These are phyloP conservation scores for Lichtheimia ornata DNA, from an alignment of 371 early-diverging fungal genomes.

Conservation along the genomic window DNA sequence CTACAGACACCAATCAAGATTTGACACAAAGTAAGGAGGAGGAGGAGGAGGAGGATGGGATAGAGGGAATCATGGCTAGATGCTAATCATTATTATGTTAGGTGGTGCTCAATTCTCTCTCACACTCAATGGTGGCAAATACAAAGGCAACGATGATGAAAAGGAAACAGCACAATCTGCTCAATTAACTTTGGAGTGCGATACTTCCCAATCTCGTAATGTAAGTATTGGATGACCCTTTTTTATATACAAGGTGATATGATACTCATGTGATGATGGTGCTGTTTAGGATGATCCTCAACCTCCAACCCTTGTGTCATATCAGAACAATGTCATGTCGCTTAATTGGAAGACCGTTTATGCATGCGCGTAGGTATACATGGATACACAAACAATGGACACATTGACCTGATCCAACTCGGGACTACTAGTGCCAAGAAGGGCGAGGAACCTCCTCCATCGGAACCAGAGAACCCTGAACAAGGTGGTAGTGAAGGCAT, in stretches of 20 bases:
- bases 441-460: slow-evolving; percentile 22
- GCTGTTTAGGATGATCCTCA: slow-evolving; percentile 26
- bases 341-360: slow-evolving; percentile 49
- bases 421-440: slow-evolving; percentile 18
- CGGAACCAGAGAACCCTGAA: slow-evolving; percentile 14
- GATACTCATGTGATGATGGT: not conserved
- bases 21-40: slow-evolving; percentile 20
- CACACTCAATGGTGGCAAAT: slow-evolving; percentile 19
- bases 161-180: slow-evolving; percentile 11
- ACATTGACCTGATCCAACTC: too few relatives aligned
- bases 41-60: not conserved
- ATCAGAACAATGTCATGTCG: slow-evolving; percentile 33
- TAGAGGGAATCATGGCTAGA: not conserved
- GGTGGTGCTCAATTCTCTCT: slow-evolving; percentile 17
- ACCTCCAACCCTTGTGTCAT: slow-evolving; percentile 30
- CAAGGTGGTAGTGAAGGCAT: slow-evolving; percentile 28
- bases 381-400: not conserved
- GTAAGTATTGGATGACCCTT: slow-evolving; percentile 6
- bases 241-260: not conserved
- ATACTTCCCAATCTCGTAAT: slow-evolving; percentile 12
- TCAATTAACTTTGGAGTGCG: slow-evolving; percentile 23
- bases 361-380: slow-evolving; percentile 45
- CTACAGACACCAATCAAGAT: slow-evolving; percentile 12
- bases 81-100: not conserved
- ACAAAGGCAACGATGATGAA: slow-evolving; percentile 1